Conservation (phyloP, 352 stramenopile species). For the Thalassiosira hispida region DNA sequence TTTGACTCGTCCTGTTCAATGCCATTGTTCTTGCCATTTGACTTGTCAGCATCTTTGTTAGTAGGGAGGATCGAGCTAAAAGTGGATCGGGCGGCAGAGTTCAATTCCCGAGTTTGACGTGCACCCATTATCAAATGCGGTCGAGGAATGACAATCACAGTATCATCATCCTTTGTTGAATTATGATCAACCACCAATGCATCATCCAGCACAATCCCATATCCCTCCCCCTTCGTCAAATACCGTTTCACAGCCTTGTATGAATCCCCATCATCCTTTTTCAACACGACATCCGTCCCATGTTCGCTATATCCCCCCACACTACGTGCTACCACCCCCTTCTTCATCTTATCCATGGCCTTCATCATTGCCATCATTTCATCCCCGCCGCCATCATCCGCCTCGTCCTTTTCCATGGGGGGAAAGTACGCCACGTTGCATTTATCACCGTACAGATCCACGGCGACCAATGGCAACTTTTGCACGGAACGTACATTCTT, state of each 20-base stretch:
- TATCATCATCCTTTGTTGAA: conserved; percentile 9
- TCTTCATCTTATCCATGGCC: conserved; percentile 25
- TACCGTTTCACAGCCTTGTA: conserved; percentile 80
- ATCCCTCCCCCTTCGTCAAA: conserved; percentile 71
- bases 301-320: background rate
- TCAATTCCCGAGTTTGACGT: conserved; percentile 38
- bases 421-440: conserved; percentile 70
- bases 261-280: conserved; percentile 52
- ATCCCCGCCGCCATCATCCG: conserved; percentile 3
- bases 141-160: conserved; percentile 54
- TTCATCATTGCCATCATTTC: conserved; percentile 32
- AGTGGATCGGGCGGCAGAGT: conserved; percentile 16
- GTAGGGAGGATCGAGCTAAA: conserved; percentile 11
- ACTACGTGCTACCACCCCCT: conserved; percentile 16
- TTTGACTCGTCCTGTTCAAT: conserved; percentile 59
- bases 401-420: conserved; percentile 30
- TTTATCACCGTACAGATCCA: conserved; percentile 76
- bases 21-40: conserved; percentile 6
- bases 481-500: conserved; percentile 62
- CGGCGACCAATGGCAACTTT: conserved; percentile 65
- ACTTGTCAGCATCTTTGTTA: conserved; percentile 14
- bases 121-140: conserved; percentile 72
- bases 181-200: conserved; percentile 36
- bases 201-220: conserved; percentile 54
- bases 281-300: conserved; percentile 39